Percentiles rank a stretch among this genome's conserved stretches.
phyloP scores from a whole-genome alignment of 371 early-diverging fungal species.

The Batkoa obscura region DNA sequence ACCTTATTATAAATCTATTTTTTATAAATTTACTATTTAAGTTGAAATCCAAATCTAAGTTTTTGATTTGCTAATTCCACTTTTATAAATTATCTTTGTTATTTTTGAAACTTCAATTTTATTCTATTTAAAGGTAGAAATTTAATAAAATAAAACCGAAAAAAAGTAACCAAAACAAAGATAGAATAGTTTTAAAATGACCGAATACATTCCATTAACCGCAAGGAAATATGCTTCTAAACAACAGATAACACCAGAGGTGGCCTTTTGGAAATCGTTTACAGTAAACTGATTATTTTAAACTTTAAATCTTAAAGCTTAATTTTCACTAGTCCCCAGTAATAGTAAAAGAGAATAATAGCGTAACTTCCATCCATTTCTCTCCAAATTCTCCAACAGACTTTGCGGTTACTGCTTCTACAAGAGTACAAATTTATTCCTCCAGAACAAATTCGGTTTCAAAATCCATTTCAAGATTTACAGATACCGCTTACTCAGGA shows the following conservation, averaged over 20 bases:
- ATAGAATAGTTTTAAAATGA: too few relatives aligned
- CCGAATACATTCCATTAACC: too few relatives aligned
- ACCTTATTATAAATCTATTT: too few relatives aligned
- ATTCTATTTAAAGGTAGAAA: too few relatives aligned
- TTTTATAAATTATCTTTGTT: too few relatives aligned
- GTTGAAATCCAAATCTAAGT: too few relatives aligned
- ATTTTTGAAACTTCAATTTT: too few relatives aligned
- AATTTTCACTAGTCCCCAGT: conserved; percentile 38
- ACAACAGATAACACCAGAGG: not conserved
- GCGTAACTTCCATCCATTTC: conserved; percentile 67
- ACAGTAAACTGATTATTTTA: not conserved
- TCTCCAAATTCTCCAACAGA: conserved; percentile 67
- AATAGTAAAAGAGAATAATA: conserved; percentile 68
- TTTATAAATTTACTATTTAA: too few relatives aligned
- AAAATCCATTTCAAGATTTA: conserved; percentile 80
- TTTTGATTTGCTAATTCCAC: too few relatives aligned
- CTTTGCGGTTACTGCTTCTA: conserved; percentile 73
- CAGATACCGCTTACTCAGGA: conserved; percentile 64
- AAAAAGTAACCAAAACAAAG: too few relatives aligned
- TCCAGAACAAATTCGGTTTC: conserved; percentile 49
- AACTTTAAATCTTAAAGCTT: not conserved
- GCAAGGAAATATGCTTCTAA: too few relatives aligned
- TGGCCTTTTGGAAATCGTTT: not conserved
- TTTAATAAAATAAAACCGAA: too few relatives aligned
- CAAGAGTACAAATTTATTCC: conserved; percentile 80